phyloP scores from a whole-genome alignment of 768 basidiomycete species.

The Sarcomyxa edulis region DNA sequence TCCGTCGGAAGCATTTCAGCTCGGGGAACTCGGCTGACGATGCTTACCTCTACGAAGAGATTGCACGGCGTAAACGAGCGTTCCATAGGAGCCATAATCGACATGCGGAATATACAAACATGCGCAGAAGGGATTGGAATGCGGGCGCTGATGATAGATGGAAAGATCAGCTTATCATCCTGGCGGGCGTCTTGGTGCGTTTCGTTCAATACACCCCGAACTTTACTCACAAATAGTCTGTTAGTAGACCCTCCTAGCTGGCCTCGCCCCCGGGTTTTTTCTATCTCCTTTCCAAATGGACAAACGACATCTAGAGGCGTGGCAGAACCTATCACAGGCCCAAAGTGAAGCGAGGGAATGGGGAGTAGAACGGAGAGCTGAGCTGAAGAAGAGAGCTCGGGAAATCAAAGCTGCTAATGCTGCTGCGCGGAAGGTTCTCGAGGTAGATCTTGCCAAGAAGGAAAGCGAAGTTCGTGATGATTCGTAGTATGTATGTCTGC shows the following conservation, averaged over 20 bases:
- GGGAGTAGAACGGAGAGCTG: conserved; percentile 47
- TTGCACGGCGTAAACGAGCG: conserved; percentile 16
- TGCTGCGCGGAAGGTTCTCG: too few relatives aligned
- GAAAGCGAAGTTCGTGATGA: too few relatives aligned
- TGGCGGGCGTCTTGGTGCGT: conserved; percentile 49
- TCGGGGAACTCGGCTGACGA: conserved; percentile 12
- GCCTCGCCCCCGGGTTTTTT: conserved; percentile 38
- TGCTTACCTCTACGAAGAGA: too few relatives aligned
- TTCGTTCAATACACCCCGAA: neutral
- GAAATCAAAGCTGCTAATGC: conserved; percentile 30
- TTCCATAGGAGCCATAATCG: conserved; percentile 34
- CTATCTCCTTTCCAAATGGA: conserved; percentile 29
- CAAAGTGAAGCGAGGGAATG: conserved; percentile 49
- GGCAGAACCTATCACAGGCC: conserved; percentile 53
- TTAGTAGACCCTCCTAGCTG: conserved; percentile 36
- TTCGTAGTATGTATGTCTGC: too few relatives aligned
- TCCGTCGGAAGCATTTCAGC: conserved; percentile 41
- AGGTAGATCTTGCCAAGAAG: too few relatives aligned
- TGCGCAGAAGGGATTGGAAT: conserved; percentile 32
- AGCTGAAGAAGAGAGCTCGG: conserved; percentile 43
- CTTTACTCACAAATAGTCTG: neutral
- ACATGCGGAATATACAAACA: conserved; percentile 32
- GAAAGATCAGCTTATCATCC: conserved; percentile 60
- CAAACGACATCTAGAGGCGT: conserved; percentile 45
- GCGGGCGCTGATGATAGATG: conserved; percentile 58